Evolutionary conservation across 129 eudicot species (phyloP).

Genomic region (Flaveria brownii): DNA sequence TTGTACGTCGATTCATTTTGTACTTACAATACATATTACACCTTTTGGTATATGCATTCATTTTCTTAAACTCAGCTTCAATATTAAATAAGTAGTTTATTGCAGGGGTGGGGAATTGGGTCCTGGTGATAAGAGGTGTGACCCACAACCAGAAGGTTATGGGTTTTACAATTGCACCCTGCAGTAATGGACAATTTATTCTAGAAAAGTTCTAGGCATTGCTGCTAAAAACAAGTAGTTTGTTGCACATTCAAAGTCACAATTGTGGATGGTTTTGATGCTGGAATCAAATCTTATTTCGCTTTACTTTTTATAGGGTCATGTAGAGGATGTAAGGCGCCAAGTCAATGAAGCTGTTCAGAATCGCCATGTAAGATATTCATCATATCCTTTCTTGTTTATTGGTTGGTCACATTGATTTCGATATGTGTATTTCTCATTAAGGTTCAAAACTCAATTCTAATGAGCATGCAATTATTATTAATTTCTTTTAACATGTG

Average conservation of each 20-base stretch:
- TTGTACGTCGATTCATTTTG: background rate
- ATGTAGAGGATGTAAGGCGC: conserved; percentile 76
- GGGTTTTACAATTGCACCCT: too few relatives aligned
- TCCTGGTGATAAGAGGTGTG: too few relatives aligned
- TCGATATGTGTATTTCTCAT: background rate
- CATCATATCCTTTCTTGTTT: background rate
- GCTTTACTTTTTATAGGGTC: conserved; percentile 62
- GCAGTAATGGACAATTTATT: too few relatives aligned
- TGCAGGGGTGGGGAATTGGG: too few relatives aligned
- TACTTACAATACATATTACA: background rate
- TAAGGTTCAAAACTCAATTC: background rate
- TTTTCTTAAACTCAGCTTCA: background rate
- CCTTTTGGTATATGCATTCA: background rate
- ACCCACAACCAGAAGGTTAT: too few relatives aligned
- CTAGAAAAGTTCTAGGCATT: too few relatives aligned
- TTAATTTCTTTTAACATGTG: background rate
- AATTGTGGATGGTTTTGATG: conserved; percentile 23
- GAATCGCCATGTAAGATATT: conserved; percentile 58
- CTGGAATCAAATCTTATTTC: conserved; percentile 14
- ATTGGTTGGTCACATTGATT: background rate
- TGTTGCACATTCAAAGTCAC: background rate
- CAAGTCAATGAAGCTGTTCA: conserved; percentile 88
- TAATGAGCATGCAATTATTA: conserved; percentile 15
- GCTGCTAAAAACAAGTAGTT: conserved; percentile 2
- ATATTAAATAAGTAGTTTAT: background rate